Conservation (phyloP, 257 asterid genomes). For the Leptodermis oblonga region DNA sequence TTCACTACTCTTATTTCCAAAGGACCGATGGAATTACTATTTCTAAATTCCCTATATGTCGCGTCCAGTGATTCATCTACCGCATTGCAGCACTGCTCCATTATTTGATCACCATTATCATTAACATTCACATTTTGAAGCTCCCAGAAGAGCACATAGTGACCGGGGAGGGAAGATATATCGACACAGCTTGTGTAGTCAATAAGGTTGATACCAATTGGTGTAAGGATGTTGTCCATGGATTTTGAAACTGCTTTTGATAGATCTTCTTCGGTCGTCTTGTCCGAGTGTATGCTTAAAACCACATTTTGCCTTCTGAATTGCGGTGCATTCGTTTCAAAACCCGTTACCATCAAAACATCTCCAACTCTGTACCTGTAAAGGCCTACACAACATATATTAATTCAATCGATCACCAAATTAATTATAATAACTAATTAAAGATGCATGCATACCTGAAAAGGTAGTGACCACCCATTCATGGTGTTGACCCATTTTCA, state of each 20-base stretch:
- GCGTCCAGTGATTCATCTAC: constrained; percentile 13
- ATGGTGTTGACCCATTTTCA: constrained; percentile 1
- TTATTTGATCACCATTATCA: neutral
- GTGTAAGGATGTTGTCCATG: neutral
- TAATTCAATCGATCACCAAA: neutral
- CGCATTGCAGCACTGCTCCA: constrained; percentile 4
- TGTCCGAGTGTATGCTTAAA: constrained; percentile 1
- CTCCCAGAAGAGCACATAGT: constrained; percentile 25
- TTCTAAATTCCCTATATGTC: neutral
- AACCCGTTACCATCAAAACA: constrained; percentile 8
- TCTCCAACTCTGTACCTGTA: constrained; percentile 21
- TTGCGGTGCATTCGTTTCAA: constrained; percentile 5
- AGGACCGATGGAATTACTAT: neutral
- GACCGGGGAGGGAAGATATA: constrained; percentile 2
- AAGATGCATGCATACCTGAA: neutral
- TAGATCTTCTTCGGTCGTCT: constrained; percentile 16
- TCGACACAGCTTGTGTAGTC: constrained; percentile 12
- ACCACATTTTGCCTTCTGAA: constrained; percentile 12
- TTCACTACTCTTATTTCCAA: constrained; percentile 20
- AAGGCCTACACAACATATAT: neutral
- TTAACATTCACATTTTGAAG: neutral
- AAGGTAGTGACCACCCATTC: constrained; percentile 12
- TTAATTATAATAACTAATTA: neutral
- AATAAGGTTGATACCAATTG: constrained; percentile 2
- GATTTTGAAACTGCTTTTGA: constrained; percentile 1